A percentile compares a stretch with the other conserved stretches of the same genome.
phyloP scores from a whole-genome alignment of 1,284 basidiomycete species.

The Peniophora sp. region DNA sequence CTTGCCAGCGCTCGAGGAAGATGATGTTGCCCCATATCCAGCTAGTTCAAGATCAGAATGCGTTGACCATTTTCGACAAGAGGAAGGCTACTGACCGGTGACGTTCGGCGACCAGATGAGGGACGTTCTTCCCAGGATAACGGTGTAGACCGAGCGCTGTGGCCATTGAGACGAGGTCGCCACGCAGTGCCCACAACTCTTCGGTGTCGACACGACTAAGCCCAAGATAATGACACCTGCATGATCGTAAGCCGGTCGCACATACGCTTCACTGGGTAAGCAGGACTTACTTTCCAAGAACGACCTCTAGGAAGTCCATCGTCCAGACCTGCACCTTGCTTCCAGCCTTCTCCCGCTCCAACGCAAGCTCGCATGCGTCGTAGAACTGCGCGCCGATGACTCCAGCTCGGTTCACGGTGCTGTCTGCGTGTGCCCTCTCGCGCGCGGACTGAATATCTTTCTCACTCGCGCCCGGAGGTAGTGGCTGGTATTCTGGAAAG shows the following conservation, averaged over 20 bases:
- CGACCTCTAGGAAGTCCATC: conserved; percentile 67
- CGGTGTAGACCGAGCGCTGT: conserved; percentile 77
- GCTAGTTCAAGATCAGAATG: conserved; percentile 25
- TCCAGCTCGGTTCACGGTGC: conserved; percentile 19
- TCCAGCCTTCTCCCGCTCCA: conserved; percentile 54
- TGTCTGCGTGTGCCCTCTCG: too few species aligned
- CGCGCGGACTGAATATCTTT: too few species aligned
- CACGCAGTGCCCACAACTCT: conserved; percentile 70
- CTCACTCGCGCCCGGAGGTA: too few species aligned
- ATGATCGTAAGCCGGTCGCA: too few species aligned
- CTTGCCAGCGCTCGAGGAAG: conserved; percentile 57
- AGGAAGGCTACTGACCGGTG: conserved; percentile 7
- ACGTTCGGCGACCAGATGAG: conserved; percentile 58
- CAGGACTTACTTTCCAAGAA: conserved; percentile 28
- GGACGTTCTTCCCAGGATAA: conserved; percentile 61
- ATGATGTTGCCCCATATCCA: conserved; percentile 87
- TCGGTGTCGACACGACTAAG: conserved; percentile 68
- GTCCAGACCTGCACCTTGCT: conserved; percentile 44
- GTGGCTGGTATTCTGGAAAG: conserved; percentile 23
- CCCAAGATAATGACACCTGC: conserved; percentile 62
- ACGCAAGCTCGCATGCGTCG: conserved; percentile 54
- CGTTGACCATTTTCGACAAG: too few species aligned
- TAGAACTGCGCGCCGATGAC: conserved; percentile 59
- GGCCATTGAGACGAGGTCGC: conserved; percentile 66
- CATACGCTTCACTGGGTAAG: too few species aligned